A percentile compares a stretch with the other conserved stretches of the same genome.
Evolutionary conservation across 129 eudicot species (phyloP).

Genomic region (Chrysanthemum makinoi): DNA sequence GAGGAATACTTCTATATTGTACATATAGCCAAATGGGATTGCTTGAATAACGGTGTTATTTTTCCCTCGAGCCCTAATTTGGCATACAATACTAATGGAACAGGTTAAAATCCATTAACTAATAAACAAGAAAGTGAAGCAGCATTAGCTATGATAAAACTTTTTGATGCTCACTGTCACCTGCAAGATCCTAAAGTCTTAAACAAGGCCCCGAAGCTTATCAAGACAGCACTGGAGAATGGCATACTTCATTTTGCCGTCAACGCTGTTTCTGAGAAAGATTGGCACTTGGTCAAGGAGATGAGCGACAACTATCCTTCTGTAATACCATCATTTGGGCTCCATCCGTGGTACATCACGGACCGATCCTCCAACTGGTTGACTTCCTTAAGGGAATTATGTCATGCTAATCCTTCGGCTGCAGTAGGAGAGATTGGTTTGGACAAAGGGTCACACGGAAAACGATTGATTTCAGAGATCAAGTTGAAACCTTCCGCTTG

Average conservation of each 20-base stretch:
- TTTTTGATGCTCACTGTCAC: conserved; percentile 95
- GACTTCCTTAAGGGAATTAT: conserved; percentile 40
- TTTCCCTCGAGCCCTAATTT: not conserved
- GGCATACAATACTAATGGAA: not conserved
- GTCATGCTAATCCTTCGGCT: conserved; percentile 62
- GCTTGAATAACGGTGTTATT: too few species aligned
- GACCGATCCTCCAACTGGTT: conserved; percentile 71
- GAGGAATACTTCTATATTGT: too few species aligned
- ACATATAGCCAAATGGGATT: too few species aligned
- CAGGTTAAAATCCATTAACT: too few species aligned
- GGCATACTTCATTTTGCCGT: conserved; percentile 71
- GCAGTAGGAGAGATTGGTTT: conserved; percentile 94
- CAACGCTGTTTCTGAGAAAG: conserved; percentile 74
- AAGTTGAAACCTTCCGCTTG: conserved; percentile 60
- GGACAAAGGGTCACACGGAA: conserved; percentile 71
- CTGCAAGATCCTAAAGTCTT: conserved; percentile 68
- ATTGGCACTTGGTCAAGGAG: conserved; percentile 78
- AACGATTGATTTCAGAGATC: conserved; percentile 60
- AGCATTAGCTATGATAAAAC: conserved; percentile 73
- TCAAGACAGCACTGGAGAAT: conserved; percentile 53
- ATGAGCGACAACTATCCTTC: conserved; percentile 55
- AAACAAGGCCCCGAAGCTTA: conserved; percentile 46
- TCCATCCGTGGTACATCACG: conserved; percentile 71
- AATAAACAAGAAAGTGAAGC: too few species aligned
- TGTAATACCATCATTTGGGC: conserved; percentile 70